Evolutionary conservation across 2,329 filamentous ascomycete genomes (phyloP).

Genomic region (Penicillium rolfsii): DNA sequence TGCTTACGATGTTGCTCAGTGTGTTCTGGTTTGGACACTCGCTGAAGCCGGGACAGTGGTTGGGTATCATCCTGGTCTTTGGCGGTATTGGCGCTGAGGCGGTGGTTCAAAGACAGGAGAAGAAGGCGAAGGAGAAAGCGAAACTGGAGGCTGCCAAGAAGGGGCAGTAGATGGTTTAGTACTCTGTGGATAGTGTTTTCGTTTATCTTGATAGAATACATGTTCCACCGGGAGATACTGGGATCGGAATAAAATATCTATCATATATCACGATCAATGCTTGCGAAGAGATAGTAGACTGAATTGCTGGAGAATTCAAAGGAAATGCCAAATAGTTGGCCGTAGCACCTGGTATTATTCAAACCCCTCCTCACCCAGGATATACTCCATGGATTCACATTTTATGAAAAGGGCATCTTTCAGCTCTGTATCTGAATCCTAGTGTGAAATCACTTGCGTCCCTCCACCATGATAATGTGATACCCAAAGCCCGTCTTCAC

Average conservation of each 20-base stretch:
- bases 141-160: constrained; percentile 51
- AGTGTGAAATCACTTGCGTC: constrained; percentile 54
- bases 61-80: constrained; percentile 90
- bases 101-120: constrained; percentile 77
- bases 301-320: no score
- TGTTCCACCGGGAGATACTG: background rate
- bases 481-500: constrained; percentile 68
- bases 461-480: constrained; percentile 70
- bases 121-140: constrained; percentile 74
- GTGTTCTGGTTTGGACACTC: constrained; percentile 93
- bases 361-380: background rate
- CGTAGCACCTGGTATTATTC: background rate
- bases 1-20: constrained; percentile 98
- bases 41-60: constrained; percentile 86
- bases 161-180: constrained; percentile 24
- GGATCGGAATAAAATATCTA: background rate
- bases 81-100: constrained; percentile 93
- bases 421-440: background rate
- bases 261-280: background rate
- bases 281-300: background rate
- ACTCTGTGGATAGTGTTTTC: constrained; percentile 7
- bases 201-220: background rate
- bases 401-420: background rate
- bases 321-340: background rate
- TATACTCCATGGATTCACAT: background rate